Percentiles rank a stretch among this genome's conserved stretches.
Evolutionary conservation across 1,284 basidiomycete species (phyloP).

Genomic region (Heterobasidion occidentale): DNA sequence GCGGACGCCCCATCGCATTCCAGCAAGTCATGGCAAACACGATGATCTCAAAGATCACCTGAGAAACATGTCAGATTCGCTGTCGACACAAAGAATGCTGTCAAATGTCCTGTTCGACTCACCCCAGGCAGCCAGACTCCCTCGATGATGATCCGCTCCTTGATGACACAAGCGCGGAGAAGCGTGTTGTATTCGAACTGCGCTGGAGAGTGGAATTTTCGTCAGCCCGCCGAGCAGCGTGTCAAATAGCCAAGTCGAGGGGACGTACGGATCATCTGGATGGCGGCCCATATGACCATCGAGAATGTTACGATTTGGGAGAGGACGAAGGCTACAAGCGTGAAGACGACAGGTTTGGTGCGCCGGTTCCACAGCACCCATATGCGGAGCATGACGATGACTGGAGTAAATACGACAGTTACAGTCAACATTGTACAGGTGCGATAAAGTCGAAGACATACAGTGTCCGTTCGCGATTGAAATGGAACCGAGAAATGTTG

Average conservation of each 20-base stretch:
- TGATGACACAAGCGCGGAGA: slow-evolving; percentile 13
- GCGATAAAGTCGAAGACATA: slow-evolving; percentile 15
- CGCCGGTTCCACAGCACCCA: slow-evolving; percentile 35
- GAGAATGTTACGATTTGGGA: slow-evolving; percentile 23
- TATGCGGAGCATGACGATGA: slow-evolving; percentile 32
- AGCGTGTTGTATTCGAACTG: slow-evolving; percentile 12
- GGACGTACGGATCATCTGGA: slow-evolving; percentile 24
- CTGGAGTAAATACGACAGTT: slow-evolving; percentile 10
- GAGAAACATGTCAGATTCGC: not conserved
- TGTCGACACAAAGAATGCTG: not conserved
- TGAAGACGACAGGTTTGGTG: slow-evolving; percentile 25
- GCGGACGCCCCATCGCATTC: slow-evolving; percentile 27
- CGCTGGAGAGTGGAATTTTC: not conserved
- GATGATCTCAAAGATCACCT: slow-evolving; percentile 31
- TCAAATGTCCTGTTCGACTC: slow-evolving; percentile 1
- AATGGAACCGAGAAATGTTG: slow-evolving; percentile 24
- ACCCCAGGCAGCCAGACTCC: slow-evolving; percentile 28
- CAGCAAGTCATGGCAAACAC: slow-evolving; percentile 25
- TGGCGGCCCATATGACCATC: slow-evolving; percentile 19
- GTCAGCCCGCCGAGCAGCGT: not conserved
- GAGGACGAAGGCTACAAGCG: slow-evolving; percentile 23
- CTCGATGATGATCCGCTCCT: slow-evolving; percentile 10
- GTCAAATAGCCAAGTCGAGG: not conserved
- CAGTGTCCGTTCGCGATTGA: slow-evolving; percentile 31
- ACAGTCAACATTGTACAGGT: not conserved